Conservation (phyloP, 441 rosid genomes). For the Erodium trifolium region DNA sequence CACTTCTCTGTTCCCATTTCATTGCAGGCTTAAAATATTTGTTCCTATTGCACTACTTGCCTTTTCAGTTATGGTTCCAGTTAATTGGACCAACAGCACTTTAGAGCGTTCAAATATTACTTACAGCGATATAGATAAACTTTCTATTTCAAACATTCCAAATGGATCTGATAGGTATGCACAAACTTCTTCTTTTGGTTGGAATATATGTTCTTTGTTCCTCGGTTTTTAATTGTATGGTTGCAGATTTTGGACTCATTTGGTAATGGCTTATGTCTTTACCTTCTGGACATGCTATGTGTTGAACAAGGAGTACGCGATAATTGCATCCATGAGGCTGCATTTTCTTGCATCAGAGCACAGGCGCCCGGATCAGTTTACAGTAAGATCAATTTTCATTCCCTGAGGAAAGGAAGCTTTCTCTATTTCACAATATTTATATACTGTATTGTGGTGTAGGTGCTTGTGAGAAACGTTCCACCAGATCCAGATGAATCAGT, state of each 20-base stretch:
- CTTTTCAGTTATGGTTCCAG: slow-evolving; percentile 72
- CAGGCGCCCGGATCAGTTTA: slow-evolving; percentile 87
- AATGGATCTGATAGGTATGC: slow-evolving; percentile 48
- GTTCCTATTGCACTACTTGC: slow-evolving; percentile 73
- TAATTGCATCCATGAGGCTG: slow-evolving; percentile 70
- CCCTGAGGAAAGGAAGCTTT: no score
- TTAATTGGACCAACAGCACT: slow-evolving; percentile 50
- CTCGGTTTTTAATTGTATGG: background rate
- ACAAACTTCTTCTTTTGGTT: background rate
- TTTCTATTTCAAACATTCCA: slow-evolving; percentile 79
- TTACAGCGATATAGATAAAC: slow-evolving; percentile 76
- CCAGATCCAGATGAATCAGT: no score
- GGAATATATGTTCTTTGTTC: background rate
- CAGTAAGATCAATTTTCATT: slow-evolving; percentile 38
- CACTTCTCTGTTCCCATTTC: slow-evolving; percentile 4
- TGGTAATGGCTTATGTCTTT: slow-evolving; percentile 75
- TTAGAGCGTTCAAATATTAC: slow-evolving; percentile 44
- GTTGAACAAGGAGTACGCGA: slow-evolving; percentile 70
- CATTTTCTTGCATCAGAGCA: slow-evolving; percentile 72
- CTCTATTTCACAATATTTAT: background rate
- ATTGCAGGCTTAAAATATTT: slow-evolving; percentile 75
- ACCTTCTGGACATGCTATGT: slow-evolving; percentile 89
- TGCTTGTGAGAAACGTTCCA: slow-evolving; percentile 56
- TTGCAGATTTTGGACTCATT: slow-evolving; percentile 76
- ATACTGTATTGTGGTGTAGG: slow-evolving; percentile 33